Evolutionary conservation across 176 grass and related monocot genomes (phyloP).

Genomic region (Saccharum spontaneum): DNA sequence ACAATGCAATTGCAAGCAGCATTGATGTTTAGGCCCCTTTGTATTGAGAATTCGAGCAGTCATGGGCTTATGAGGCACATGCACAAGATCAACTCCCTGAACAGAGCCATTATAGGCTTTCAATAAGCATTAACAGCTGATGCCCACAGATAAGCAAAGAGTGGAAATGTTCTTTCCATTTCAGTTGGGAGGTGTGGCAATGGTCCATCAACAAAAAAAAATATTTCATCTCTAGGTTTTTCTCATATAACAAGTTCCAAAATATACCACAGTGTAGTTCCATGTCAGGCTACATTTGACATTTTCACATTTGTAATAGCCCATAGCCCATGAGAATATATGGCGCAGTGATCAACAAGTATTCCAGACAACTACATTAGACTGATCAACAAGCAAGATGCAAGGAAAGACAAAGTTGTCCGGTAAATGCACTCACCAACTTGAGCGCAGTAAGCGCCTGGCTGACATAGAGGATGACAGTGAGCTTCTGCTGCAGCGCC

Average conservation of each 20-base stretch:
- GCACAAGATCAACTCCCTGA: neutral
- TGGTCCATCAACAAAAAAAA: constrained; percentile 2
- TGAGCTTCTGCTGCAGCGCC: constrained; percentile 87
- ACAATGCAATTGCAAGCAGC: neutral
- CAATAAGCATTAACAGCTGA: neutral
- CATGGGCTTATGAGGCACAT: neutral
- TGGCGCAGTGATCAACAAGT: neutral
- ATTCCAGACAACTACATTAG: constrained; percentile 19
- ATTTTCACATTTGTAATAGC: neutral
- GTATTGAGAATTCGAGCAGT: neutral
- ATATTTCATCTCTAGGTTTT: neutral
- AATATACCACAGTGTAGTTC: neutral
- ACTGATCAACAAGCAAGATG: constrained; percentile 10
- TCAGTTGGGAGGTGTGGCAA: neutral
- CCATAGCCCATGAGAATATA: neutral
- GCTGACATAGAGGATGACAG: constrained; percentile 86
- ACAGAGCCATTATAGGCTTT: neutral
- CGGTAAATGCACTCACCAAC: constrained; percentile 54
- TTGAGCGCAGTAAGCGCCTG: constrained; percentile 81
- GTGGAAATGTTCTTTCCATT: neutral
- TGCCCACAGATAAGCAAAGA: neutral
- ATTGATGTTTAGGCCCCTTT: neutral
- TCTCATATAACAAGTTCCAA: neutral
- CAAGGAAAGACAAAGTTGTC: neutral
- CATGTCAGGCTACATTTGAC: neutral